Evolutionary conservation across 331 rosid genomes (phyloP).

Genomic region (Spiraea crenata): DNA sequence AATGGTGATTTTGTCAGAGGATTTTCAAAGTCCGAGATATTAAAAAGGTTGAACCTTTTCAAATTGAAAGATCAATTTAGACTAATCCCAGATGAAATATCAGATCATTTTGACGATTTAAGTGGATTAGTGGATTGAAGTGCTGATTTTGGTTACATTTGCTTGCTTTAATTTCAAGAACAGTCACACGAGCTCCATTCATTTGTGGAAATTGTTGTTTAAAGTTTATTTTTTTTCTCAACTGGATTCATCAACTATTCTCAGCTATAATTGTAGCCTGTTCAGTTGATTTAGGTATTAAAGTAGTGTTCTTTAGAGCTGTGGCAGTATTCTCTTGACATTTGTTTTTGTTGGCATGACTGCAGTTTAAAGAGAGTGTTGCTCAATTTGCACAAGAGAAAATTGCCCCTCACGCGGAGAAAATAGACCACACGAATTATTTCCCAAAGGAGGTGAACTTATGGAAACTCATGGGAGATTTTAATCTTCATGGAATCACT

Average conservation of each 20-base stretch:
- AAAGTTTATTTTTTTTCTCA: neutral
- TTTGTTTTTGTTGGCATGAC: neutral
- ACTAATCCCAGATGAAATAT: neutral
- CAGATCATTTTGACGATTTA: neutral
- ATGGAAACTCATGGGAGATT: constrained; percentile 94
- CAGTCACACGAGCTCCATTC: neutral
- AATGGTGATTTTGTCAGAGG: too few relatives aligned
- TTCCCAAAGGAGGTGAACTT: constrained; percentile 91
- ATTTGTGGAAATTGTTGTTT: neutral
- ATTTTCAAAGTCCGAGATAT: too few relatives aligned
- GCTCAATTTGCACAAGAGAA: constrained; percentile 71
- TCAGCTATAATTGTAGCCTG: neutral
- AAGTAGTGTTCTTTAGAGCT: constrained; percentile 2
- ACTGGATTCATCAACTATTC: neutral
- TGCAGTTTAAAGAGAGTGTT: constrained; percentile 89
- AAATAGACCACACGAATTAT: constrained; percentile 74
- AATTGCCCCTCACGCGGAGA: constrained; percentile 85
- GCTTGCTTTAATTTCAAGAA: neutral
- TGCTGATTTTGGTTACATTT: neutral
- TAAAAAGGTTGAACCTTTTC: neutral
- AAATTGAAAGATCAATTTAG: neutral
- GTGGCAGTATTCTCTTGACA: constrained; percentile 6
- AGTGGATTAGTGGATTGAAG: neutral
- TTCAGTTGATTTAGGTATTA: neutral
- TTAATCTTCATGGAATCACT: constrained; percentile 91